Base-by-base conservation (phyloP, 371 early-diverging fungal species). In the Coemansia sp. region DNA sequence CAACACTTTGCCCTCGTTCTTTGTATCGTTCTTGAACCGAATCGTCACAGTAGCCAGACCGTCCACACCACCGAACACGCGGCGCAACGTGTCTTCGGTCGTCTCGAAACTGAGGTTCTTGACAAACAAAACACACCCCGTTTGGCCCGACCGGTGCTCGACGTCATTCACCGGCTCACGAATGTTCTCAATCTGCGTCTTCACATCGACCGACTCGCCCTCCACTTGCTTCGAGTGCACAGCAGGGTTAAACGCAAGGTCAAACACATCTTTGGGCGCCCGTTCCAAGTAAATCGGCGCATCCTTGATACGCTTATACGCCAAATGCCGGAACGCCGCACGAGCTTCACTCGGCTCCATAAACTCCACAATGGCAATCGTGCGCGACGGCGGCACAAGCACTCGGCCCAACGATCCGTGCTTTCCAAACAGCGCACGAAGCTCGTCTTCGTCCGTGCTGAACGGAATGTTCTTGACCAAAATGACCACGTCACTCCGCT, bases 301-400 rank as follows among this genome's bases (percentile, higher is more conserved):
- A 61, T 90, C 89, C 80, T 94, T 93, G 80, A 93, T 91, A 58
- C 91, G 88, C 61, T 90, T 87, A 77, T 94, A 98, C 0, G 99
- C 97, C 54, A 96, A 82, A 37, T 87, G 83, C 16, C 86, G 82
- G 78, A 97, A 98, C 0, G 99, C 99, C 3, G 86, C 77, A 61
- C 93, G 89, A 4, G 97, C 94, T 77, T 97, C 97, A 57, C 86
- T 90, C 3, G 91, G 89, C 66, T 93, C 89, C 68, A 90, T 61
- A 69, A 91, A 96, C 78, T 98, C 99, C 5, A 97, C 91, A 39
- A 98, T 87, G 7, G 96, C 99, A 40, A 98, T 89, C 0, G 97
- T 94, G 63, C 88, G 85, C 40, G 96, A 86, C n/a, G 99, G 97
- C 2, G 98, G 98, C 59, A 97, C 85, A 47, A 97, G 77, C 4